Base-by-base conservation (phyloP, 805 yeast genomes). In the Teunomyces barrocoloradensis region DNA sequence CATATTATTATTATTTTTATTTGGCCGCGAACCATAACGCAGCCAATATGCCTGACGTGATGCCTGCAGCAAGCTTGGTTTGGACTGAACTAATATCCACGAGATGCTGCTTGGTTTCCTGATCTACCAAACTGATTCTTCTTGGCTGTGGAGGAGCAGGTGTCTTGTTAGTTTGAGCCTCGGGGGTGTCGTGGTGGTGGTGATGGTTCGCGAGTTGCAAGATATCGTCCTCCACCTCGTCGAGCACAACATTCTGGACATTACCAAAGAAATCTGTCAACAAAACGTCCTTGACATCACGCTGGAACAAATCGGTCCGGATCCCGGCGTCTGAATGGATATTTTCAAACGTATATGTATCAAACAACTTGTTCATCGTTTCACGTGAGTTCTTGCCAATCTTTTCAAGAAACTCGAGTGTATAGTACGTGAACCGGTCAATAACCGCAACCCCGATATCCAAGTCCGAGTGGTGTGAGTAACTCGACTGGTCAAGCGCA, bases 401-500 rank as follows among this genome's bases (percentile, higher is more conserved):
- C 34, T 78, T 74, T 68, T 92, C 99, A 59, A 94, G 75, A 61
- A 84, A 94, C 49, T 90, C 97, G 55, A 94, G 75, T 45, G 89
- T 91, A 67, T 81, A 89, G 65, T 90, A 91, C 0, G 99, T 94
- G 71, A 94, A 94, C 57, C 99, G 75, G 65, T 94, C 99, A 59
- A 94, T 94, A 10, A 94, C 97, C 0, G 99, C 97, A 44, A 94
- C 98, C 6, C 99, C 99, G 42, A 94, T 82, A 59, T 92, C 97
- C 39, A 86, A 80, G 64, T 94, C 99, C 1, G 97, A 89, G 64
- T 89, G 96, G 60, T 94, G 98, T 1, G 97, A 90, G 61, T 90
- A 94, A 2, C 96, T 89, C 43, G 92, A 84, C 67, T 94, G 97
- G 46, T 86, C 96, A 6, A 89, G 53, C 54, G 79, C 86, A 7